Evolutionary conservation across 1,284 basidiomycete genomes (phyloP), one percentile per base, ranked within the genome.

Genomic region (Ceratobasidium theobromae): DNA sequence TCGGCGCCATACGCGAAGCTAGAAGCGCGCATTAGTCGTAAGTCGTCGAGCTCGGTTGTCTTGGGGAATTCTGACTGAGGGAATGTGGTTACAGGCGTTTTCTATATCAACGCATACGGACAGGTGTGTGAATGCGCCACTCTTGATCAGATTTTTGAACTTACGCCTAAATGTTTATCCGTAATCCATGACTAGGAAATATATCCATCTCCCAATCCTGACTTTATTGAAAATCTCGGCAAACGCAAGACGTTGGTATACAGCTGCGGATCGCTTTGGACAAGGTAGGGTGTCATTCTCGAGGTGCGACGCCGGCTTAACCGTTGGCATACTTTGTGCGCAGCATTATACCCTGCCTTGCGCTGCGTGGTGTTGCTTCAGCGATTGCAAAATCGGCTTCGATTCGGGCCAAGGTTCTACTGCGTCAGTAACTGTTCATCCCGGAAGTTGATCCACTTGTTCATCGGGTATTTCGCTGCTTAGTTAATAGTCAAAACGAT

Each of bases 41-140:
- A 77, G 83, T 79, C 40, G 51, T 46, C 67, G 55, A 32, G n/a
- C 30, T 14, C 14, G 5, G 18, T 49, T 51, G 21, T 4, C 14
- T 51, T 48, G 23, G 41, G 14, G 35, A 8, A 30, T 41, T 28
- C 8, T 30, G 18, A n/a, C 27, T 65, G 43, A 70, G 0, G 49
- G 30, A 28, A 41, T 38, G 30, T 54, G 58, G 32, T 69, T 64
- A 51, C 71, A 90, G 88, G 89, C 54, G 77, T 98, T 43, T 92
- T 89, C 74, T 98, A 98, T 77, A 94, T 98, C 77, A 98, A 98
- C 74, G 86, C 89, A 1, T 95, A 94, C 71, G 93, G 93, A 1
- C 87, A 87, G 75, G 78, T 76, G 33, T 71, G 73, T 69, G 69
- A 25, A 14, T 18, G 46, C 35, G 32, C 4, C 16, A 30, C 14